Conservation (phyloP, 2,329 filamentous ascomycete species). For the Phoma sp. region DNA sequence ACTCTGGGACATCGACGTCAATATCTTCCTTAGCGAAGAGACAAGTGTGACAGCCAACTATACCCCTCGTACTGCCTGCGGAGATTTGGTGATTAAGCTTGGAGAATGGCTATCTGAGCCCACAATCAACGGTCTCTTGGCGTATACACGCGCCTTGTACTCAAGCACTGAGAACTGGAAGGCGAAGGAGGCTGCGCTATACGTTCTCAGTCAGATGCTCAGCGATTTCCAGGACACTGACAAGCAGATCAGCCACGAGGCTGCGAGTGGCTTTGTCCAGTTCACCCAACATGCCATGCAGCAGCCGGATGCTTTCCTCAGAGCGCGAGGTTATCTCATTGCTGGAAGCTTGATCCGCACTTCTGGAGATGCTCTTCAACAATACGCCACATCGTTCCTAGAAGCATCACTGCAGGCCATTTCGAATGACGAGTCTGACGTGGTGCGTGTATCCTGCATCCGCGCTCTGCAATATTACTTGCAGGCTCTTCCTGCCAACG, state of each 20-base stretch:
- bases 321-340: constrained; percentile 85
- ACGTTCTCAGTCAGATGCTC: constrained; percentile 81
- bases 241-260: constrained; percentile 70
- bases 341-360: constrained; percentile 79
- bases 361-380: constrained; percentile 61
- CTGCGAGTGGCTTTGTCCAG: constrained; percentile 76
- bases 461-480: constrained; percentile 78
- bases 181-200: constrained; percentile 80
- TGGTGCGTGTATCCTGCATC: constrained; percentile 91
- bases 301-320: constrained; percentile 74
- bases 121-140: constrained; percentile 78
- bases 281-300: constrained; percentile 80
- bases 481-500: constrained; percentile 57
- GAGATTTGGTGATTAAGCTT: constrained; percentile 89
- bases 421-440: constrained; percentile 76
- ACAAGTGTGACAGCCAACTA: constrained; percentile 95
- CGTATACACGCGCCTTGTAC: constrained; percentile 78
- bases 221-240: constrained; percentile 82
- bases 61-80: constrained; percentile 89
- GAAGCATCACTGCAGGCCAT: constrained; percentile 78
- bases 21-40: constrained; percentile 93
- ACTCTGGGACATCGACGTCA: constrained; percentile 95
- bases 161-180: constrained; percentile 63
- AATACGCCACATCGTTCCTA: constrained; percentile 67
- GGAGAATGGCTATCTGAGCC: constrained; percentile 84